Percentiles rank a stretch among this genome's conserved stretches.
Conservation (phyloP, 1,284 basidiomycete species). For the Porphyrellus sp. region DNA sequence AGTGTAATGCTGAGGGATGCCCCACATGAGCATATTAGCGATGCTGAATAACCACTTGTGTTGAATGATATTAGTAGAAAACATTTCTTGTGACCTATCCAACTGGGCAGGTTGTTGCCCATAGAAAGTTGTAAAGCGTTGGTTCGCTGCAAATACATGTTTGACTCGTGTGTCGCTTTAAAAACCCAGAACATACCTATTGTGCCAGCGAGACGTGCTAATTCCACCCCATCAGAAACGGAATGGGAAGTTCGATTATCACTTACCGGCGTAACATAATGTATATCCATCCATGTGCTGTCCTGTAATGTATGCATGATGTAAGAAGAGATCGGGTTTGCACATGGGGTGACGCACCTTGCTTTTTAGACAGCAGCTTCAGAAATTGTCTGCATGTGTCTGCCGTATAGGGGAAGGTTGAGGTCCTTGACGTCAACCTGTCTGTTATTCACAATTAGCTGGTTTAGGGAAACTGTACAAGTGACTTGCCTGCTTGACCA, state of each 20-base stretch:
- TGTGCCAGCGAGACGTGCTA: constrained; percentile 32
- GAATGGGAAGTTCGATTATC: neutral
- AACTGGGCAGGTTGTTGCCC: constrained; percentile 29
- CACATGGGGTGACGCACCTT: constrained; percentile 20
- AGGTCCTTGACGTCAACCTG: constrained; percentile 41
- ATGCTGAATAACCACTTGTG: constrained; percentile 23
- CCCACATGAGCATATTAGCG: constrained; percentile 28
- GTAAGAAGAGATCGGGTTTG: neutral
- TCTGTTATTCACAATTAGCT: constrained; percentile 30
- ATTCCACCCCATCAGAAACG: constrained; percentile 8
- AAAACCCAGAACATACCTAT: constrained; percentile 17
- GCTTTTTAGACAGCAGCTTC: constrained; percentile 22
- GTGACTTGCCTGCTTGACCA: constrained; percentile 31
- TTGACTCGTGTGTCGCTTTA: neutral
- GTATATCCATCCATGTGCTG: constrained; percentile 32
- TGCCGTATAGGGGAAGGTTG: constrained; percentile 43
- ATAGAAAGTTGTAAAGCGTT: constrained; percentile 31
- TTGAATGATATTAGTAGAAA: constrained; percentile 11
- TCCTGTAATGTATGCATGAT: constrained; percentile 13
- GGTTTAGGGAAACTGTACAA: neutral
- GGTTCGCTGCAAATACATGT: constrained; percentile 18
- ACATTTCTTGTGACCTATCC: constrained; percentile 34
- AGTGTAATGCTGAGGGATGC: constrained; percentile 28
- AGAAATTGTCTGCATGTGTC: constrained; percentile 34
- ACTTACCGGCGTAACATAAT: constrained; percentile 35